Conservation (phyloP, 345 rosid species). For the Lepidium didymum region DNA sequence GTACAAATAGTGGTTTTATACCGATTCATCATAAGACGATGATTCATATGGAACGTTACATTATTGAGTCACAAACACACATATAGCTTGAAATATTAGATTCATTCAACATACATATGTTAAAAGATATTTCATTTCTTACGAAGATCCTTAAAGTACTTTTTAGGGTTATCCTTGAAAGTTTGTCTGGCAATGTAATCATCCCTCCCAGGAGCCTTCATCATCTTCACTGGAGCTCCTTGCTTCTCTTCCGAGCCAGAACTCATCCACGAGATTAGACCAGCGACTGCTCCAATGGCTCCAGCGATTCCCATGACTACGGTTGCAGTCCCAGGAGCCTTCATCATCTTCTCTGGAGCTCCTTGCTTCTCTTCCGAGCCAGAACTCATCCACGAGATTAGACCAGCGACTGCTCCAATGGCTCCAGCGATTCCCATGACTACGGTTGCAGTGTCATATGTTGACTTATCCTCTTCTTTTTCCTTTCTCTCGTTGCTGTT, state of each 20-base stretch:
- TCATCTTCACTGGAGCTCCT: not conserved
- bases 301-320: not conserved
- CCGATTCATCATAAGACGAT: too few relatives aligned
- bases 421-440: conserved; percentile 2
- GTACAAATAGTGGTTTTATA: too few relatives aligned
- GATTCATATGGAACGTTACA: not conserved
- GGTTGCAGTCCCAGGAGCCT: not conserved
- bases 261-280: not conserved
- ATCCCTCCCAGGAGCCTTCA: conserved; percentile 16
- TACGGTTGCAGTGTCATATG: not conserved
- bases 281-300: conserved; percentile 5
- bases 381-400: not conserved
- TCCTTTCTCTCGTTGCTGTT: too few relatives aligned
- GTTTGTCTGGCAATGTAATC: not conserved
- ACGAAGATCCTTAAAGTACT: not conserved
- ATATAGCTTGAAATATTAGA: not conserved
- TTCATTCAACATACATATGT: not conserved
- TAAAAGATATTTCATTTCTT: not conserved
- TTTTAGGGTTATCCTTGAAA: conserved; percentile 2
- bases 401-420: not conserved
- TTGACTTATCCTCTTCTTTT: too few relatives aligned
- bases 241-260: not conserved
- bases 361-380: not conserved
- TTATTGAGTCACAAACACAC: not conserved
- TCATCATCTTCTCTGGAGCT: conserved; percentile 9